Evolutionary conservation across 2,329 filamentous ascomycete genomes (phyloP), one percentile per base, ranked within the genome.

Genomic region (Fusarium luffae): DNA sequence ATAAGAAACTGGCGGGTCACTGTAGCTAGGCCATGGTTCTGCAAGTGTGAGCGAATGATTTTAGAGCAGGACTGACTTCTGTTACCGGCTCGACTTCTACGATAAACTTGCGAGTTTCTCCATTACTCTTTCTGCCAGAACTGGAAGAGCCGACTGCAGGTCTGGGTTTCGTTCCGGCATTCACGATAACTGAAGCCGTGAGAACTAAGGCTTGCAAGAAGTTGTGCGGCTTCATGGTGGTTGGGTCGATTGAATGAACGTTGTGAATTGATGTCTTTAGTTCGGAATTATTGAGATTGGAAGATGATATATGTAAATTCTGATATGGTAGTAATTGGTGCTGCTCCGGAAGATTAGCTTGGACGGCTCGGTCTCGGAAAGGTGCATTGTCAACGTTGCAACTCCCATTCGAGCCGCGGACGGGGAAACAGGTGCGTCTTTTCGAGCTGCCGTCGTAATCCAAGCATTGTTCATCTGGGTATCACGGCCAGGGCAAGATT

Each of bases 61-160:
- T 11, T 21, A 59, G 21, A 43, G 30, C 42, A n/a, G 57, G 32
- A 25, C 11, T 51, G 56, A 41, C 19, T 60, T 34, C 13, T 34
- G 50, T 49, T 73, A 76, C 73, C 63, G 68, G 66, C 46, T 75
- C 70, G 43, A 76, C 69, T 61, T 75, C 74, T 13, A 75, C 41
- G 34, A 75, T 74, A 37, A 75, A 75, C 54, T 75, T 75, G 23
- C 63, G 64, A 9, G 69, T 71, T 13, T 44, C 52, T 14, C 65
- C 62, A 46, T 55, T 54, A 3, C 49, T 56, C 9, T 25, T 46
- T 58, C 58, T 68, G 3, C 42, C 41, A 34, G 50, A 41, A 16
- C 27, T 40, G 13, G 46, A 52, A 46, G 54, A 14, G 21, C 34
- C 28, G 16, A 43, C 47, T n/a, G 42, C 48, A 11, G 50, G 41